A percentile compares a stretch with the other conserved stretches of the same genome.
phyloP scores from a whole-genome alignment of 2,329 filamentous ascomycete species.

The Stemphylium lycopersici region DNA sequence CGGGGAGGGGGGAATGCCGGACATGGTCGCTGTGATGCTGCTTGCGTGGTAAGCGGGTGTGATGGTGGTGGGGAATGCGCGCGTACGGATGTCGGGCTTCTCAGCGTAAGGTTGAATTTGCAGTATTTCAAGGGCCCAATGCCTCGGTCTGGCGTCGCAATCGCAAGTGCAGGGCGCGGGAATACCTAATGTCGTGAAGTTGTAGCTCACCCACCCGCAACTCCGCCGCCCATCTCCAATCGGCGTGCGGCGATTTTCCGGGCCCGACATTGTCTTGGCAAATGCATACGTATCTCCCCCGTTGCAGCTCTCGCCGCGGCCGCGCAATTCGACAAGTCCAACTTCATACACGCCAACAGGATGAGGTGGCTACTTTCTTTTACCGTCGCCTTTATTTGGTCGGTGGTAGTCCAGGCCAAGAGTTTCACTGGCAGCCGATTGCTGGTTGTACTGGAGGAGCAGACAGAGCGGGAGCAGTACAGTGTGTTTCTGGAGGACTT shows the following conservation, averaged over 20 bases:
- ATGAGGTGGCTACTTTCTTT: slow-evolving; percentile 80
- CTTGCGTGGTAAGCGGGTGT: slow-evolving; percentile 2
- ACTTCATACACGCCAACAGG: slow-evolving; percentile 50
- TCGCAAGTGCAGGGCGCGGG: slow-evolving; percentile 6
- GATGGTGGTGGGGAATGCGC: background rate
- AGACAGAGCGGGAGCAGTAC: slow-evolving; percentile 79
- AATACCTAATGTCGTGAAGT: slow-evolving; percentile 11
- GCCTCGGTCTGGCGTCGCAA: slow-evolving; percentile 19
- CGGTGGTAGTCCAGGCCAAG: slow-evolving; percentile 72
- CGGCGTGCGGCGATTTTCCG: slow-evolving; percentile 35
- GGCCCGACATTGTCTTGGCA: slow-evolving; percentile 39
- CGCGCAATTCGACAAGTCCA: slow-evolving; percentile 21
- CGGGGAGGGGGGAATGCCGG: slow-evolving; percentile 50
- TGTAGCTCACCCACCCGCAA: slow-evolving; percentile 5
- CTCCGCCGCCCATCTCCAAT: slow-evolving; percentile 16
- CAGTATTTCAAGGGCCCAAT: slow-evolving; percentile 24
- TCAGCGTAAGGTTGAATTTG: background rate
- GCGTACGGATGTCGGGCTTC: slow-evolving; percentile 5
- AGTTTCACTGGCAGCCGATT: slow-evolving; percentile 81
- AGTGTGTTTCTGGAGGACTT: slow-evolving; percentile 79
- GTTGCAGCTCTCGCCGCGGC: slow-evolving; percentile 19
- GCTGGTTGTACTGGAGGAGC: slow-evolving; percentile 85
- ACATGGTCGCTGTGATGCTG: slow-evolving; percentile 59
- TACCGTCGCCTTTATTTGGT: slow-evolving; percentile 66
- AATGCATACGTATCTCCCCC: slow-evolving; percentile 47